phyloP scores from a whole-genome alignment of 345 rosid genomes.

The Alliaria petiolata region DNA sequence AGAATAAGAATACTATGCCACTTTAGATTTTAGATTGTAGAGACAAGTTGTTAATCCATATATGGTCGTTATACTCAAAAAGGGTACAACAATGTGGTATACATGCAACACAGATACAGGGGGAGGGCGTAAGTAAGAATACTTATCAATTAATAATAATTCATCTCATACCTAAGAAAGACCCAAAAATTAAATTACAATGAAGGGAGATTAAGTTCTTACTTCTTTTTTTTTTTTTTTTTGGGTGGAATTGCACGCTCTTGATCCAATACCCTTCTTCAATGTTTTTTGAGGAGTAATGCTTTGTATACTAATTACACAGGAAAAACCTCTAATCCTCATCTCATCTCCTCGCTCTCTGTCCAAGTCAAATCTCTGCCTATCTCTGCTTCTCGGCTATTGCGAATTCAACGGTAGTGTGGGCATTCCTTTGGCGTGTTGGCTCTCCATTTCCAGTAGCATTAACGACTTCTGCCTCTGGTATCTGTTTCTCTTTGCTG shows the following conservation, averaged over 20 bases:
- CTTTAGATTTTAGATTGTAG: neutral
- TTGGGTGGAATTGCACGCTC: neutral
- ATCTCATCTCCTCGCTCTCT: slow-evolving; percentile 4
- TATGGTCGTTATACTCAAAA: neutral
- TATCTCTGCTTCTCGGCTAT: slow-evolving; percentile 26
- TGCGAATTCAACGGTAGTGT: slow-evolving; percentile 62
- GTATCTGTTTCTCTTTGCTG: slow-evolving; percentile 88
- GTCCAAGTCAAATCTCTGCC: slow-evolving; percentile 26
- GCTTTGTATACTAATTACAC: slow-evolving; percentile 36
- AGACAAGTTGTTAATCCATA: slow-evolving; percentile 12
- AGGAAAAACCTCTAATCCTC: slow-evolving; percentile 23
- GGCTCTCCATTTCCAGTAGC: slow-evolving; percentile 95
- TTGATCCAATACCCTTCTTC: neutral
- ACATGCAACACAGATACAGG: slow-evolving; percentile 4
- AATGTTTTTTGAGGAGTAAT: slow-evolving; percentile 21
- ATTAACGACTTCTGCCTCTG: slow-evolving; percentile 92
- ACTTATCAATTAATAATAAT: slow-evolving; percentile 6
- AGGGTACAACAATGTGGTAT: slow-evolving; percentile 8
- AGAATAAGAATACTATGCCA: neutral
- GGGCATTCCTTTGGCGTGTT: slow-evolving; percentile 87
- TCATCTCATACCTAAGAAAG: slow-evolving; percentile 3
- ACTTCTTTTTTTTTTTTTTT: neutral
- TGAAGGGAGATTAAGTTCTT: slow-evolving; percentile 1
- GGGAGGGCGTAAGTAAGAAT: slow-evolving; percentile 11
- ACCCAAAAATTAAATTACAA: neutral